phyloP scores from a whole-genome alignment of 208 protist genomes.

The Leishmania tarentolae region DNA sequence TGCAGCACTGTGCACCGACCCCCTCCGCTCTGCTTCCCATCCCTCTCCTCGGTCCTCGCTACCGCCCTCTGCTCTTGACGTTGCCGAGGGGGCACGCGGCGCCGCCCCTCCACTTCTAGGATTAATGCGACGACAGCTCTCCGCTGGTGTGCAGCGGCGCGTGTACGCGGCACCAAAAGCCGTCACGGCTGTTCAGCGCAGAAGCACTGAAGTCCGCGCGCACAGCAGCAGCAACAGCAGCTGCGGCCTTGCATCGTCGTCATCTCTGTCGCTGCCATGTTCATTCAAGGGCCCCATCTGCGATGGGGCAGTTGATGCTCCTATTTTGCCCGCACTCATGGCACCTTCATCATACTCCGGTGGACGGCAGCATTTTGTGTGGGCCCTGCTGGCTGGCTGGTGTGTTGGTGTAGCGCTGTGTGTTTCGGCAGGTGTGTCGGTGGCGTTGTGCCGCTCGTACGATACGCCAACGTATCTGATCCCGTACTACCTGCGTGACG shows the following conservation, averaged over 20 bases:
- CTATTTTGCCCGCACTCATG: neutral
- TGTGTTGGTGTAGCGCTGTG: constrained; percentile 25
- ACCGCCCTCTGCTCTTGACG: neutral
- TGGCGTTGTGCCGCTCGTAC: constrained; percentile 60
- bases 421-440: constrained; percentile 14
- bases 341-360: neutral
- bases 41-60: neutral
- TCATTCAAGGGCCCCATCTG: neutral
- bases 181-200: neutral
- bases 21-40: neutral
- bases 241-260: neutral
- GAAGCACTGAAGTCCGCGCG: neutral
- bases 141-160: neutral
- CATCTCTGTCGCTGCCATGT: neutral
- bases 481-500: constrained; percentile 87
- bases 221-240: neutral
- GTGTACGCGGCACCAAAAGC: neutral
- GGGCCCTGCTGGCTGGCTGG: constrained; percentile 28
- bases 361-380: neutral
- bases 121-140: constrained; percentile 3
- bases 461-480: constrained; percentile 89
- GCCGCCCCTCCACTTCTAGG: neutral
- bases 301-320: neutral
- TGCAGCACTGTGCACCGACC: neutral
- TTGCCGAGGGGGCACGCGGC: neutral